phyloP scores from a whole-genome alignment of 2,329 filamentous ascomycete genomes.

The Cordyceps cateniannulata region DNA sequence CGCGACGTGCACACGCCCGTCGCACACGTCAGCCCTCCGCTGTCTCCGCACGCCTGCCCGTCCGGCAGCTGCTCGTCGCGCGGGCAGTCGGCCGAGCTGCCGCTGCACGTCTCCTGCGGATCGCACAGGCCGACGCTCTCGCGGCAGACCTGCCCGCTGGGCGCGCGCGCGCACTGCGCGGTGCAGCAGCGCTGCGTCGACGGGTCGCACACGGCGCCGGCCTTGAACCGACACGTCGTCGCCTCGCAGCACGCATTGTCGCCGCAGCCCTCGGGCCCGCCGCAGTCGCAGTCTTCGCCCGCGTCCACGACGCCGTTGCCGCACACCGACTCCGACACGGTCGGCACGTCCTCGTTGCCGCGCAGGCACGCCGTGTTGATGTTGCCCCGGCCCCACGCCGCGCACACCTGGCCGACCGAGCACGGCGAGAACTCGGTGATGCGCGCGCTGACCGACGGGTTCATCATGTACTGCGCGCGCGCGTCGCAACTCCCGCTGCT shows the following conservation, averaged over 20 bases:
- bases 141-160: conserved; percentile 63
- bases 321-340: conserved; percentile 70
- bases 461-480: conserved; percentile 73
- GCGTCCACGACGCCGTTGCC: conserved; percentile 86
- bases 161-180: conserved; percentile 53
- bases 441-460: conserved; percentile 64
- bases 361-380: conserved; percentile 67
- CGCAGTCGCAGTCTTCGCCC: conserved; percentile 86
- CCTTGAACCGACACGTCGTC: conserved; percentile 69
- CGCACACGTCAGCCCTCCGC: conserved; percentile 58
- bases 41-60: conserved; percentile 58
- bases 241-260: conserved; percentile 70
- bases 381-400: conserved; percentile 65
- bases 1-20: conserved; percentile 82
- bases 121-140: conserved; percentile 68
- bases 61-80: conserved; percentile 57
- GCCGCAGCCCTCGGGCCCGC: conserved; percentile 58
- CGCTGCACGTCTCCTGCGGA: conserved; percentile 68
- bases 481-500: conserved; percentile 61
- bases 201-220: conserved; percentile 64
- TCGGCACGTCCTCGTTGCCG: conserved; percentile 68
- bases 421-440: conserved; percentile 75
- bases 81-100: conserved; percentile 62
- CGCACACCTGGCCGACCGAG: conserved; percentile 80
- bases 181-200: conserved; percentile 68